Evolutionary conservation across 352 stramenopile species (phyloP).

Genomic region (Saprolegnia parasitica): DNA sequence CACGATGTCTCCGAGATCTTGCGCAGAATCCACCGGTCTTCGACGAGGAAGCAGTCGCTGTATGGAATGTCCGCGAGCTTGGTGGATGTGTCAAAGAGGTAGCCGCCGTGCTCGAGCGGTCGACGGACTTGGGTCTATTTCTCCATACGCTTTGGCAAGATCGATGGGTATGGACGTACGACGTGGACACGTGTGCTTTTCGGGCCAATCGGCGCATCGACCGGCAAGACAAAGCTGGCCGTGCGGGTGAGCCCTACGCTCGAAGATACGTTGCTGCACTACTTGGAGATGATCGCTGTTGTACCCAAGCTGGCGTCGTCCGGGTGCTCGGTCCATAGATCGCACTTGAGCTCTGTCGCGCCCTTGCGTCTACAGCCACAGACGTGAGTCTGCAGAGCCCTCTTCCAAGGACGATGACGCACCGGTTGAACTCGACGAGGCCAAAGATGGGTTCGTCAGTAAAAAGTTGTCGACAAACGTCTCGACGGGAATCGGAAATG

Average conservation of each 20-base stretch:
- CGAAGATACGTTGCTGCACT: background rate
- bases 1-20: constrained; percentile 39
- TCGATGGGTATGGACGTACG: constrained; percentile 32
- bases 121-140: constrained; percentile 62
- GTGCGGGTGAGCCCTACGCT: constrained; percentile 51
- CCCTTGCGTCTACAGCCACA: constrained; percentile 36
- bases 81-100: constrained; percentile 70
- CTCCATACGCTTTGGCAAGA: background rate
- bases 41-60: constrained; percentile 82
- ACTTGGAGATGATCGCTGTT: background rate
- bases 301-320: constrained; percentile 33
- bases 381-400: background rate
- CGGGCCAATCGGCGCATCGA: constrained; percentile 74
- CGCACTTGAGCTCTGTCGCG: constrained; percentile 66
- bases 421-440: constrained; percentile 53
- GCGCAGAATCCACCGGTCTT: constrained; percentile 76
- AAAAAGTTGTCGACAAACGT: constrained; percentile 69
- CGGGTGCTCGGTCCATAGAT: constrained; percentile 53
- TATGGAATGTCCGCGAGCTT: constrained; percentile 80
- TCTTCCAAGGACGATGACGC: background rate
- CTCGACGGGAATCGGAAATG: constrained; percentile 57
- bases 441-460: constrained; percentile 64
- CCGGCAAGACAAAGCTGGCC: constrained; percentile 66
- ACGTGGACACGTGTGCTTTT: constrained; percentile 79
- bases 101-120: constrained; percentile 36